Evolutionary conservation across 768 basidiomycete species (phyloP).

Genomic region (Termitomyces titanicus): DNA sequence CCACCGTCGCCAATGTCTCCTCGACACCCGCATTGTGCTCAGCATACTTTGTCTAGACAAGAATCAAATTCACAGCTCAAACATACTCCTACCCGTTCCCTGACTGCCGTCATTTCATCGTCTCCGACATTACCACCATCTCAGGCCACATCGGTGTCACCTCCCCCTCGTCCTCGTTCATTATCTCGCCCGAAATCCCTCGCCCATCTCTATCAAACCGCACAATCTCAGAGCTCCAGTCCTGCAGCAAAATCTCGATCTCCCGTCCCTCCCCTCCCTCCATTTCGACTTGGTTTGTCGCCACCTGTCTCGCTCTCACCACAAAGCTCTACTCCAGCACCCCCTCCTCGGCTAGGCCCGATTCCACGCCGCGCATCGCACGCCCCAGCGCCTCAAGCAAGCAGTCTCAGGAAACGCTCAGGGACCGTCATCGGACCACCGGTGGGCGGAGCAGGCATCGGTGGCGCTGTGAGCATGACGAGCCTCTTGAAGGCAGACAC

Average conservation of each 20-base stretch:
- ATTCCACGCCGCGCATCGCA: slow-evolving; percentile 23
- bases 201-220: slow-evolving; percentile 15
- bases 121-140: slow-evolving; percentile 4
- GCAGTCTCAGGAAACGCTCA: slow-evolving; percentile 25
- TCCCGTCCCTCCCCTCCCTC: slow-evolving; percentile 3
- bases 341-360: slow-evolving; percentile 9
- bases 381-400: slow-evolving; percentile 22
- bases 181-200: slow-evolving; percentile 12
- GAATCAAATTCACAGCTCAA: slow-evolving; percentile 23
- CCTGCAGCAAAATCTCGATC: slow-evolving; percentile 13
- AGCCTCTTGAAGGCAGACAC: slow-evolving; percentile 12
- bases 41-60: slow-evolving; percentile 15
- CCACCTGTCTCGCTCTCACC: slow-evolving; percentile 5
- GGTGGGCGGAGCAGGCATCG: slow-evolving; percentile 16
- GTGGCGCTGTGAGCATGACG: slow-evolving; percentile 18
- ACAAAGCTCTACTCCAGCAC: background rate
- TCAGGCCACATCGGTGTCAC: background rate
- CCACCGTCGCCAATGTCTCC: slow-evolving; percentile 25
- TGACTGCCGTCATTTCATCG: slow-evolving; percentile 5
- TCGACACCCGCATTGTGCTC: slow-evolving; percentile 11
- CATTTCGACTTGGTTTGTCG: slow-evolving; percentile 1
- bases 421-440: slow-evolving; percentile 26
- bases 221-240: slow-evolving; percentile 15
- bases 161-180: slow-evolving; percentile 2
- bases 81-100: slow-evolving; percentile 8